Evolutionary conservation across 371 early-diverging fungal genomes (phyloP), one percentile per base, ranked within the genome.

Genomic region (Smittium culicis): DNA sequence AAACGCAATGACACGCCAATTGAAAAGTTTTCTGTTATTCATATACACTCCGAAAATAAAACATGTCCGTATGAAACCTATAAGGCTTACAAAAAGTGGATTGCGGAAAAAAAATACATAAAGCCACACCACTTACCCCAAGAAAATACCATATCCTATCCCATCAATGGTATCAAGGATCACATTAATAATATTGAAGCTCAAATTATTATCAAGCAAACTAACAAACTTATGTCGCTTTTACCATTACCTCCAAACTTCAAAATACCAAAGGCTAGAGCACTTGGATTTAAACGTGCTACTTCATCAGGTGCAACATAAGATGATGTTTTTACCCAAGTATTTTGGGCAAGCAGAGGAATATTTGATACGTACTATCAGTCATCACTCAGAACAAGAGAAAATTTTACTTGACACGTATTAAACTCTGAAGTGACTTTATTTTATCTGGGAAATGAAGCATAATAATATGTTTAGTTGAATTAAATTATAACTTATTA

Each of bases 311-410:
- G n/a, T n/a, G n/a, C n/a, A n/a, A n/a, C 69, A 2, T 67, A 67
- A 2, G 72, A 75, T 14, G 72, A 70, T 28, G 65, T 68, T 29
- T 61, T 69, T 24, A 35, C 65, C 5, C 72, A 72, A 28, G 72
- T 71, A 1, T 62, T 68, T 31, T 71, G 69, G 72, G 60, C 71
- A 3, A 66, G 67, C 14, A 17, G 59, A 0, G 59, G 62, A 17
- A 68, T 69, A 25, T 58, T 68, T n/a, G 45, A 69, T 32, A 54
- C 56, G 25, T 71, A 69, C 35, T 64, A 68, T 34, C 25, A 61
- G 57, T 54, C n/a, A 54, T 54, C 54, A 54, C 54, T 17, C n/a
- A 54, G 54, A 54, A 54, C 54, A 17, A 17, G 54, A 17, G 54
- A 54, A 54, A 54, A 54, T 54, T 54, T 54, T 17, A 54, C 54